phyloP scores from a whole-genome alignment of 345 rosid species.

The Viola odorata region DNA sequence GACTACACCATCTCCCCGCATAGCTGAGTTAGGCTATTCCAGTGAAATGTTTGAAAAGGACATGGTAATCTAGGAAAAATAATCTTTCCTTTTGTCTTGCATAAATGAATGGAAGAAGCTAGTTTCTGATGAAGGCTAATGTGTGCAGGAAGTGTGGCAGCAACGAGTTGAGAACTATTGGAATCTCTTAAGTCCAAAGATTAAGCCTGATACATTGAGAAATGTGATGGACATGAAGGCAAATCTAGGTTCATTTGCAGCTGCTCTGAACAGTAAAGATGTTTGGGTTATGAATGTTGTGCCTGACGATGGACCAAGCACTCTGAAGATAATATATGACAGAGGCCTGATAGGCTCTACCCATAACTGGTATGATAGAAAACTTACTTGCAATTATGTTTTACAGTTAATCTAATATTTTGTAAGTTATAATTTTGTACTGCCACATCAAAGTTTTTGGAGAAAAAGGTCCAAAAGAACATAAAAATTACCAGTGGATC shows the following conservation, averaged over 20 bases:
- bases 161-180: constrained; percentile 71
- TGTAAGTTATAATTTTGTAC: no score
- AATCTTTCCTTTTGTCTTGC: constrained; percentile 2
- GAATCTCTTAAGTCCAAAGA: constrained; percentile 70
- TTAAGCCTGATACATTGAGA: constrained; percentile 61
- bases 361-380: constrained; percentile 66
- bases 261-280: constrained; percentile 77
- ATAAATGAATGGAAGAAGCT: constrained; percentile 11
- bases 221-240: constrained; percentile 99
- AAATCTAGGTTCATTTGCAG: constrained; percentile 82
- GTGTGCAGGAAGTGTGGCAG: constrained; percentile 66
- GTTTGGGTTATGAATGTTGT: constrained; percentile 97
- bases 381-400: neutral
- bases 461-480: no score
- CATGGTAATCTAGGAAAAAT: constrained; percentile 39
- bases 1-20: constrained; percentile 79
- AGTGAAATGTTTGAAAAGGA: constrained; percentile 77
- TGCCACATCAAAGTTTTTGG: no score
- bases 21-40: constrained; percentile 87
- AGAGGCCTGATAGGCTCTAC: constrained; percentile 83
- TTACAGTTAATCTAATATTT: no score
- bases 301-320: constrained; percentile 79
- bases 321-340: constrained; percentile 77
- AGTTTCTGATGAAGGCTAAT: constrained; percentile 1
- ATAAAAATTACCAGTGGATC: no score